Conservation (phyloP, 768 basidiomycete species). For the Leccinum boreale region DNA sequence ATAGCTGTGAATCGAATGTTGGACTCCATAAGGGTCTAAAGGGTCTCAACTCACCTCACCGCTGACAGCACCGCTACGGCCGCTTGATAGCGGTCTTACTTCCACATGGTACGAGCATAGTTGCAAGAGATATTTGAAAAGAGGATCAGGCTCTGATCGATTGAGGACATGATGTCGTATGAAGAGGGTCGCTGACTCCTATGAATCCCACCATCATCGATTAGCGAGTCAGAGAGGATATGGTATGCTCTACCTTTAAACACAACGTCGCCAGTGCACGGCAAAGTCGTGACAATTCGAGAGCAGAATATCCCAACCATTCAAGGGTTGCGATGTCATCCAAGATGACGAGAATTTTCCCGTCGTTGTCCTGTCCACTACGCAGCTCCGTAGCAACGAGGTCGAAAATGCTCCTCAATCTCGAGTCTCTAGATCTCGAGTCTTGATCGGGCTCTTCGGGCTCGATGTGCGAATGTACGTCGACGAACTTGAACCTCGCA, state of each 20-base stretch:
- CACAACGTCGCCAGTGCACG: constrained; percentile 60
- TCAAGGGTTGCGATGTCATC: constrained; percentile 67
- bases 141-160: constrained; percentile 53
- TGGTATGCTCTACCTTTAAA: constrained; percentile 41
- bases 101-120: constrained; percentile 69
- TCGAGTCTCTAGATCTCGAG: constrained; percentile 5
- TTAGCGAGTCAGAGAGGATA: background rate
- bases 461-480: constrained; percentile 41
- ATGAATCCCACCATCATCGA: background rate
- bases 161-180: constrained; percentile 62
- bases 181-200: constrained; percentile 55
- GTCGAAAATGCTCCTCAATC: constrained; percentile 36
- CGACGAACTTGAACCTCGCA: constrained; percentile 50
- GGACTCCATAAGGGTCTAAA: background rate
- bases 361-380: constrained; percentile 3
- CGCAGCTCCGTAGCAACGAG: constrained; percentile 30
- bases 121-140: constrained; percentile 58
- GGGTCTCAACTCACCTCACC: constrained; percentile 54
- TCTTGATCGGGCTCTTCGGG: constrained; percentile 6
- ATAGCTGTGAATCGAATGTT: constrained; percentile 42
- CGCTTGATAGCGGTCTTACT: constrained; percentile 67
- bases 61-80: constrained; percentile 72
- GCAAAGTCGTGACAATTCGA: constrained; percentile 53
- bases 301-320: constrained; percentile 60
- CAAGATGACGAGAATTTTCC: constrained; percentile 51